These are phyloP conservation scores for Phytophthora citricola DNA, from an alignment of 352 stramenopile species.

Conservation along the genomic window DNA sequence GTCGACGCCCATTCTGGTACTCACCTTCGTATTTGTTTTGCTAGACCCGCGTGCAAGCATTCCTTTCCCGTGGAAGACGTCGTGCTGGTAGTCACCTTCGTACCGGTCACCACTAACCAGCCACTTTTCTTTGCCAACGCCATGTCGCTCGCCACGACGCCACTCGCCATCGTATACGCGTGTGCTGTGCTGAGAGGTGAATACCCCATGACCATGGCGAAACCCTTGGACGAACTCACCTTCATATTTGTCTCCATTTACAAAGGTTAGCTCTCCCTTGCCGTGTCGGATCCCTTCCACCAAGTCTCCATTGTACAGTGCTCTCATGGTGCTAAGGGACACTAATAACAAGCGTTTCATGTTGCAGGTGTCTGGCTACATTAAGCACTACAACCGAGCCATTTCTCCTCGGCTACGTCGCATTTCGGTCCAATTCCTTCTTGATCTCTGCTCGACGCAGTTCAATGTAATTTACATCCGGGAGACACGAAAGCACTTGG, in stretches of 20 bases:
- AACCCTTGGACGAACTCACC: conserved; percentile 71
- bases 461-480: conserved; percentile 19
- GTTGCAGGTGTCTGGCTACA: too few relatives aligned
- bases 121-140: conserved; percentile 64
- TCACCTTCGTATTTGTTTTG: conserved; percentile 68
- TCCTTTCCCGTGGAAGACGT: conserved; percentile 66
- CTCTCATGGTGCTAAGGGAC: conserved; percentile 48
- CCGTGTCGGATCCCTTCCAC: conserved; percentile 66
- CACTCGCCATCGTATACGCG: conserved; percentile 72
- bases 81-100: conserved; percentile 67
- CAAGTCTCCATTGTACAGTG: conserved; percentile 58
- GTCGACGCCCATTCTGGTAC: conserved; percentile 56
- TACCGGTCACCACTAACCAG: conserved; percentile 60
- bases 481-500: conserved; percentile 30
- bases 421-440: conserved; percentile 23
- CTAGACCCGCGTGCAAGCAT: conserved; percentile 44
- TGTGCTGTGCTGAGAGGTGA: conserved; percentile 58
- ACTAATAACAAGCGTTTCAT: conserved; percentile 7
- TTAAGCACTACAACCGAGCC: conserved; percentile 37
- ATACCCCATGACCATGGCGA: conserved; percentile 58
- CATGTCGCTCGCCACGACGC: conserved; percentile 58
- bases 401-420: conserved; percentile 35
- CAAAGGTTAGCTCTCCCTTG: conserved; percentile 57
- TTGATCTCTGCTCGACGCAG: conserved; percentile 31
- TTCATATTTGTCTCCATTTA: conserved; percentile 71